phyloP scores from a whole-genome alignment of 139 green algal species.

The Volvox africanus region DNA sequence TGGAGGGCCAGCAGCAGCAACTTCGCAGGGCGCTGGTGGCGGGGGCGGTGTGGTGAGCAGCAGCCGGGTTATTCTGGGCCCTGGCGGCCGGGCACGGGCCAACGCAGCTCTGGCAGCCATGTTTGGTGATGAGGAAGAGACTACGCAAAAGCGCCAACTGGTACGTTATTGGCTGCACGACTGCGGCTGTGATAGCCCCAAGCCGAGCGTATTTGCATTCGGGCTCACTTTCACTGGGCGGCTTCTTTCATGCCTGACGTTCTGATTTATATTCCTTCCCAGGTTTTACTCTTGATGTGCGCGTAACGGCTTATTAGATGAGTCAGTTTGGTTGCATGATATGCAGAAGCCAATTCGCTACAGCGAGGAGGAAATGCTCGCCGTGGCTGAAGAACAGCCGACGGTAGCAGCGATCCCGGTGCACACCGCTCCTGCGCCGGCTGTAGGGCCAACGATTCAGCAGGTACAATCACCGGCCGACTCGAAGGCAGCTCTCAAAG shows the following conservation, averaged over 20 bases:
- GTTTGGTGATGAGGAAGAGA: conserved; percentile 85
- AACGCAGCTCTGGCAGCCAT: conserved; percentile 46
- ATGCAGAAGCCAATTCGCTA: conserved; percentile 80
- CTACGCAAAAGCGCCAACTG: conserved; percentile 74
- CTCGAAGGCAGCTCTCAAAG: conserved; percentile 64
- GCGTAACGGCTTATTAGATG: too few species aligned
- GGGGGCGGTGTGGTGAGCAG: background rate
- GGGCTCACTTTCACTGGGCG: too few species aligned
- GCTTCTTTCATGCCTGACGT: too few species aligned
- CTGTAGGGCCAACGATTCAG: conserved; percentile 24
- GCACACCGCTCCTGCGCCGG: background rate
- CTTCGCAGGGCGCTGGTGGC: too few species aligned
- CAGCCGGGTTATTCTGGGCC: background rate
- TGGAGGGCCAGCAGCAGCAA: too few species aligned
- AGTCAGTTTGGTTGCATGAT: background rate
- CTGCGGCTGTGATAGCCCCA: too few species aligned
- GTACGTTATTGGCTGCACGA: conserved; percentile 26
- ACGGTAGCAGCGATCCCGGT: background rate
- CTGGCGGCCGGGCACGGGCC: background rate
- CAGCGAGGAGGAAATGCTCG: conserved; percentile 79
- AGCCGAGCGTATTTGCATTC: too few species aligned
- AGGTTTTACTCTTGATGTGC: too few species aligned
- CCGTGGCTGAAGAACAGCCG: conserved; percentile 47
- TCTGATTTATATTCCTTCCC: too few species aligned
- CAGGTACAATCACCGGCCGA: conserved; percentile 38